Conservation (phyloP, 2,329 filamentous ascomycete species). For the Xylaria sp. region DNA sequence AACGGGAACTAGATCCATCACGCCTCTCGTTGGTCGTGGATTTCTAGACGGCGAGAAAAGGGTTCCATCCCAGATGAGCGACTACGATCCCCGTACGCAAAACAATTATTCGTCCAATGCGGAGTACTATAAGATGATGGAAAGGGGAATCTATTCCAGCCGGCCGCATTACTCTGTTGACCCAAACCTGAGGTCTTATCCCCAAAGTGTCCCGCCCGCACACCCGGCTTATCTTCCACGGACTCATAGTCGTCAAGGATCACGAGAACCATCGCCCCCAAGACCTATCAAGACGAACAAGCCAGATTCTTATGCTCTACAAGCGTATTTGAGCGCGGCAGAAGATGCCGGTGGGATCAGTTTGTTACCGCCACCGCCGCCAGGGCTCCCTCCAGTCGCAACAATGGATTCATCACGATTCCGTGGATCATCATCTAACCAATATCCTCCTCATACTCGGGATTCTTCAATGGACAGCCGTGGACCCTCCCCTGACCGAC, state of each 20-base stretch:
- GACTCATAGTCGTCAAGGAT: constrained; percentile 48
- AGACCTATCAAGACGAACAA: constrained; percentile 38
- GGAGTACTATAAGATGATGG: constrained; percentile 56
- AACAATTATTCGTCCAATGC: constrained; percentile 49
- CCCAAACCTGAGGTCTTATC: constrained; percentile 41
- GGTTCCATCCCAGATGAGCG: constrained; percentile 34
- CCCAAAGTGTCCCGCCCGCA: constrained; percentile 54
- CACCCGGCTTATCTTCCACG: constrained; percentile 63
- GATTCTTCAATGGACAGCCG: constrained; percentile 36
- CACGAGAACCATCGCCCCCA: constrained; percentile 37
- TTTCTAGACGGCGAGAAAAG: constrained; percentile 32
- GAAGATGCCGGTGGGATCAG: constrained; percentile 41
- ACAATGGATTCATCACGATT: constrained; percentile 24
- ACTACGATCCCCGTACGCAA: constrained; percentile 48
- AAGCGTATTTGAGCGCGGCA: constrained; percentile 53
- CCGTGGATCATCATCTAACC: constrained; percentile 30
- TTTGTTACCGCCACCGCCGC: constrained; percentile 40
- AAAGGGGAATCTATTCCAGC: constrained; percentile 45
- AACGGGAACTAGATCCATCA: constrained; percentile 43
- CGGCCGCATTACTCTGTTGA: constrained; percentile 48
- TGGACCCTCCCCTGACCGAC: constrained; percentile 37
- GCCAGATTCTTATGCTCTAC: constrained; percentile 51
- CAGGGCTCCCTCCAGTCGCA: constrained; percentile 36
- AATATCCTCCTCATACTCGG: constrained; percentile 31
- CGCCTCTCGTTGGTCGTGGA: constrained; percentile 40